These are phyloP conservation scores for Exophiala phaeomuriformis DNA, from an alignment of 2,329 filamentous ascomycete species.

Conservation along the genomic window DNA sequence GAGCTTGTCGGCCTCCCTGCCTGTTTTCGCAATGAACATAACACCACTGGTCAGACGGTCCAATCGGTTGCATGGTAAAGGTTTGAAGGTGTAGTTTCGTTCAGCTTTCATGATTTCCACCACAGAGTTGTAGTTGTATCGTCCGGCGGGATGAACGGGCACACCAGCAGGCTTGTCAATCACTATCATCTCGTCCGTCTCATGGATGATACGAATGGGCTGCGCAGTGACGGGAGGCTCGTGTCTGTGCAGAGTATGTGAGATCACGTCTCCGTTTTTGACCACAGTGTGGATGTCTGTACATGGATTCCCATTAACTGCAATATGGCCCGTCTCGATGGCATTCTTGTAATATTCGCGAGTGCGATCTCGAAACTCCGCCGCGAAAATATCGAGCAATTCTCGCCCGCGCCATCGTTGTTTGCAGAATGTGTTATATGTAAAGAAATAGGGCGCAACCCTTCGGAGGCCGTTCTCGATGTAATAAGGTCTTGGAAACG, in stretches of 20 bases:
- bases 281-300: slow-evolving; percentile 21
- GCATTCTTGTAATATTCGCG: slow-evolving; percentile 76
- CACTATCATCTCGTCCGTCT: slow-evolving; percentile 87
- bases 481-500: slow-evolving; percentile 66
- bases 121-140: slow-evolving; percentile 93
- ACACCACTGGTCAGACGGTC: slow-evolving; percentile 91
- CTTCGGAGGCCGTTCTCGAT: slow-evolving; percentile 76
- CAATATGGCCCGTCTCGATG: slow-evolving; percentile 71
- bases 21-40: slow-evolving; percentile 93
- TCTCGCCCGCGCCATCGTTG: slow-evolving; percentile 79
- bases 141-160: slow-evolving; percentile 87
- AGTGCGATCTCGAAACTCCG: slow-evolving; percentile 85
- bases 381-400: slow-evolving; percentile 78
- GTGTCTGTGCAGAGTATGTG: slow-evolving; percentile 89
- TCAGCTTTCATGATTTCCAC: slow-evolving; percentile 88
- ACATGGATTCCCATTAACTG: slow-evolving; percentile 67
- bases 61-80: slow-evolving; percentile 78
- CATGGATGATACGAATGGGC: slow-evolving; percentile 74
- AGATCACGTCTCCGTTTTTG: slow-evolving; percentile 77
- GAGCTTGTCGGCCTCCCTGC: slow-evolving; percentile 69
- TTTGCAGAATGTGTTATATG: slow-evolving; percentile 93
- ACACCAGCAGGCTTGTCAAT: slow-evolving; percentile 96
- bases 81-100: slow-evolving; percentile 51
- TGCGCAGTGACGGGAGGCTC: slow-evolving; percentile 85
- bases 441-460: slow-evolving; percentile 80